phyloP scores from a whole-genome alignment of 148 eudicot genomes.

The Gaultheria prostrata region DNA sequence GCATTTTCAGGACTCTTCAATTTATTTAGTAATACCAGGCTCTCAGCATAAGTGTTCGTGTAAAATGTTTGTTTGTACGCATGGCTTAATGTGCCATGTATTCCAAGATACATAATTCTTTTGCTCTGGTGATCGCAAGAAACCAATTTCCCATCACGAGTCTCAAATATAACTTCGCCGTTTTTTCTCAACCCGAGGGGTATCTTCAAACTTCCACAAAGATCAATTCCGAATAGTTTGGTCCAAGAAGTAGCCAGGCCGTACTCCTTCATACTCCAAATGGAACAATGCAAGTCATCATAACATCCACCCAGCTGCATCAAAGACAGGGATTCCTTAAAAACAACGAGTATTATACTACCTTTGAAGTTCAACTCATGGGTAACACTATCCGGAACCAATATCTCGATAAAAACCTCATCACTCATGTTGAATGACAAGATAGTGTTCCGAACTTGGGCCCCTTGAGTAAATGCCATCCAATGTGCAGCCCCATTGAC shows the following conservation, averaged over 20 bases:
- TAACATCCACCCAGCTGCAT: background rate
- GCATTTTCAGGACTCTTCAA: too few relatives aligned
- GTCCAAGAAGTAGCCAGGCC: background rate
- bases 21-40: too few relatives aligned
- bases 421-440: background rate
- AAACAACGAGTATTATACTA: background rate
- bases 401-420: background rate
- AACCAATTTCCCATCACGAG: too few relatives aligned
- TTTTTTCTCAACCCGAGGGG: background rate
- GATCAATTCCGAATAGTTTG: background rate
- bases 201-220: background rate
- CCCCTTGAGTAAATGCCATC: background rate
- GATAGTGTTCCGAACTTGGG: background rate
- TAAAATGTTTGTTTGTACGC: too few relatives aligned
- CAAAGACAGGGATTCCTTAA: background rate
- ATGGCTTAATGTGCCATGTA: too few relatives aligned
- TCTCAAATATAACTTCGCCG: background rate
- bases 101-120: too few relatives aligned
- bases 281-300: background rate
- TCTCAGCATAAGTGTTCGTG: too few relatives aligned
- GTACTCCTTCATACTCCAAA: background rate
- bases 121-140: too few relatives aligned
- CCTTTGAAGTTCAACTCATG: background rate
- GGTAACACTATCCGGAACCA: background rate
- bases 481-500: background rate